A percentile compares a stretch with the other conserved stretches of the same genome.
Evolutionary conservation across 2,329 filamentous ascomycete genomes (phyloP).

Genomic region (Emmonsia crescens): DNA sequence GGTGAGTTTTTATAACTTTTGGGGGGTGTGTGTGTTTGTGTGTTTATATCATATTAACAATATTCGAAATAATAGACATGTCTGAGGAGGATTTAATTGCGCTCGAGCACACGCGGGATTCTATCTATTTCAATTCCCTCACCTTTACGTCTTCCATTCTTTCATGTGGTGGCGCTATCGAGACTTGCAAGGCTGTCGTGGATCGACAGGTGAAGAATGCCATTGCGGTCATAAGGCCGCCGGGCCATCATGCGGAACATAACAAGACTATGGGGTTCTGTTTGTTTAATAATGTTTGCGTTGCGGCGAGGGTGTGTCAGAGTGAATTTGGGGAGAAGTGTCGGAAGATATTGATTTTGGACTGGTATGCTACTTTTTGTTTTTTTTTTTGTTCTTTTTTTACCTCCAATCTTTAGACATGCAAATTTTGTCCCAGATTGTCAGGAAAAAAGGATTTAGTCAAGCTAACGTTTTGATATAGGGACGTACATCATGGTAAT

Average conservation of each 20-base stretch:
- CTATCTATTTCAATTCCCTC: conserved; percentile 71
- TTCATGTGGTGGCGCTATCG: conserved; percentile 85
- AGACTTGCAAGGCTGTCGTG: conserved; percentile 88
- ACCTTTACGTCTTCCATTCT: conserved; percentile 72
- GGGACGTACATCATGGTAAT: conserved; percentile 57
- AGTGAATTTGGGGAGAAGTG: conserved; percentile 66
- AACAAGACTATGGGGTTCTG: conserved; percentile 87
- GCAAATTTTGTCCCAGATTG: not conserved
- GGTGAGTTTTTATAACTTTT: conserved; percentile 17
- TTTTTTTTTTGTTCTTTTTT: conserved; percentile 1
- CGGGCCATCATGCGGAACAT: conserved; percentile 87
- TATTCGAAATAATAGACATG: conserved; percentile 28
- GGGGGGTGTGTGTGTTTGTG: not conserved
- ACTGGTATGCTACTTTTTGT: conserved; percentile 57
- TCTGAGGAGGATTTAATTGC: conserved; percentile 53
- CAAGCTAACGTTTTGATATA: conserved; percentile 19
- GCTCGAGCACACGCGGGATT: conserved; percentile 60
- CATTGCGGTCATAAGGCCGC: conserved; percentile 88
- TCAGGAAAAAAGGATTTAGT: not conserved
- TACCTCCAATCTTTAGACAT: not conserved
- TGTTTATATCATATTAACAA: not conserved
- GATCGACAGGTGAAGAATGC: conserved; percentile 79
- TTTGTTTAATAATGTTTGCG: conserved; percentile 93
- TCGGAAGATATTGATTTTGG: conserved; percentile 81
- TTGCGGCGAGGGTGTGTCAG: conserved; percentile 83